Conservation (phyloP, 495 filamentous ascomycete genomes). For the Penicillium canariense region DNA sequence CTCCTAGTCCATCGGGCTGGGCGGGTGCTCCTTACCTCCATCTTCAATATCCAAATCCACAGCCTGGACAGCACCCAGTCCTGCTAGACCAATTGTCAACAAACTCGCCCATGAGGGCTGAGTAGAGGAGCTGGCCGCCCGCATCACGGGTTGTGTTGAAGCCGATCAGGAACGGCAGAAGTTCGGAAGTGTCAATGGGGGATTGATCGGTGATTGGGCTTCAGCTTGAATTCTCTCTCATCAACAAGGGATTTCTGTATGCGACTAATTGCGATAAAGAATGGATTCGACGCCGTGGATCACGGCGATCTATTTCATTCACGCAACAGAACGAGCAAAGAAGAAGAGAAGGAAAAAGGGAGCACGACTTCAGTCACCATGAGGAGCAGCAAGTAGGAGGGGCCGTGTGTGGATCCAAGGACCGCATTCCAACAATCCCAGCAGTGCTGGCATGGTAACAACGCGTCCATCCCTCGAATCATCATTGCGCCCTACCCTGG, state of each 20-base stretch:
- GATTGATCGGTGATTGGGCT: background rate
- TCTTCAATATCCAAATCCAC: constrained; percentile 27
- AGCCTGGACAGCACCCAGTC: constrained; percentile 16
- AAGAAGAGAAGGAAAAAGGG: background rate
- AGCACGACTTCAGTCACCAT: constrained; percentile 8
- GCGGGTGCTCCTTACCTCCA: constrained; percentile 6
- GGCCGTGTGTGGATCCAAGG: constrained; percentile 10
- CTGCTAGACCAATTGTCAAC: constrained; percentile 17
- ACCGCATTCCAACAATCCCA: constrained; percentile 22
- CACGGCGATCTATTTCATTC: background rate
- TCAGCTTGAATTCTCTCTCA: background rate
- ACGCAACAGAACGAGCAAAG: background rate
- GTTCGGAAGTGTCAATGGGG: background rate
- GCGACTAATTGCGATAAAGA: background rate
- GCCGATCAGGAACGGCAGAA: background rate
- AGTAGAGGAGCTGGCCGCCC: constrained; percentile 4
- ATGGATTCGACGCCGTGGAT: background rate
- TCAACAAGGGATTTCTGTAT: background rate
- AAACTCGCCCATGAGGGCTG: constrained; percentile 21
- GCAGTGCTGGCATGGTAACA: constrained; percentile 31
- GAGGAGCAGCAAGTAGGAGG: background rate
- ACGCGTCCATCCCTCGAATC: constrained; percentile 18
- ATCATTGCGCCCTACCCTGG: constrained; percentile 6
- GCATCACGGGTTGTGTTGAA: constrained; percentile 8
- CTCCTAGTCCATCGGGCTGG: background rate